Percentiles rank a stretch among this genome's conserved stretches.
Conservation (phyloP, 2,329 filamentous ascomycete species). For the Colletotrichum sp. region DNA sequence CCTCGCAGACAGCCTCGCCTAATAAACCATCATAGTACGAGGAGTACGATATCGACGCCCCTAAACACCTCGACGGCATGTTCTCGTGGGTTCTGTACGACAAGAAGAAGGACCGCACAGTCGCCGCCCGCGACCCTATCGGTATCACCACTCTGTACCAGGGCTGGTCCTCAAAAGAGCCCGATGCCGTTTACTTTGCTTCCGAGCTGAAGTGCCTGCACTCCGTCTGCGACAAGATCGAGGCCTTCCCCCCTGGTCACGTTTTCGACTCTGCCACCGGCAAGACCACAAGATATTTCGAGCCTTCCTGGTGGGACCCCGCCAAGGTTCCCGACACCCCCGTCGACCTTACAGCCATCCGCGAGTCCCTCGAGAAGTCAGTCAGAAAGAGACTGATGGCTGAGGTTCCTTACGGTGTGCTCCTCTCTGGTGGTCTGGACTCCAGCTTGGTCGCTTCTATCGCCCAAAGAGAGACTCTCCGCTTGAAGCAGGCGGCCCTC, state of each 20-base stretch:
- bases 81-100: conserved; percentile 99
- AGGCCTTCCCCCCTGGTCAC: conserved; percentile 93
- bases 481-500: conserved; percentile 71
- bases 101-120: conserved; percentile 88
- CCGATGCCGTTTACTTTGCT: conserved; percentile 90
- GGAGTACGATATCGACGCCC: conserved; percentile 89
- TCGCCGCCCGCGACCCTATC: conserved; percentile 95
- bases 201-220: conserved; percentile 95
- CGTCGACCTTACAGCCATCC: conserved; percentile 81
- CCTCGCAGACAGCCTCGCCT: neutral
- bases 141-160: conserved; percentile 98
- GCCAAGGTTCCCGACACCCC: conserved; percentile 78
- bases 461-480: conserved; percentile 88
- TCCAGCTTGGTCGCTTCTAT: conserved; percentile 95
- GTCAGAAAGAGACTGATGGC: conserved; percentile 98
- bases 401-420: conserved; percentile 95
- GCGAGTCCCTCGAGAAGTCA: conserved; percentile 84
- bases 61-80: conserved; percentile 97
- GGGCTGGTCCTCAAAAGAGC: conserved; percentile 84
- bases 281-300: conserved; percentile 84
- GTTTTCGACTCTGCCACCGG: conserved; percentile 94
- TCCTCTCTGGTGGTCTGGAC: conserved; percentile 93
- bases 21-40: conserved; percentile 68
- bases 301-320: conserved; percentile 92
- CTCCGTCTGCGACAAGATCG: conserved; percentile 93